A percentile compares a stretch with the other conserved stretches of the same genome.
Conservation (phyloP, 2,329 filamentous ascomycete genomes). For the Sarocladium kiliense region DNA sequence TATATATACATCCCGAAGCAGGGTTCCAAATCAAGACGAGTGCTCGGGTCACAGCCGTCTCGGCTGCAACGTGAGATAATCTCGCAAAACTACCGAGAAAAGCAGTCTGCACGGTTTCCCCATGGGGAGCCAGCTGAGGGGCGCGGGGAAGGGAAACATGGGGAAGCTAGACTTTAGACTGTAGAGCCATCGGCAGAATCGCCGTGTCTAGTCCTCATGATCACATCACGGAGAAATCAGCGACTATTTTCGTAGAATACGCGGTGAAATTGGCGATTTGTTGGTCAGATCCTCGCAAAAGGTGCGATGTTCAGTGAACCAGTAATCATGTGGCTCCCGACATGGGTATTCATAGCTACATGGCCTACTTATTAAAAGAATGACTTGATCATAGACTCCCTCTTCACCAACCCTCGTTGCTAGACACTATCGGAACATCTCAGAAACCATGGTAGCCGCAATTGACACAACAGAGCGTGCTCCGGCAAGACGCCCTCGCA, state of each 20-base stretch:
- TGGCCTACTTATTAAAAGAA: too few species aligned
- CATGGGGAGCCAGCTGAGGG: not conserved
- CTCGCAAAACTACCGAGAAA: not conserved
- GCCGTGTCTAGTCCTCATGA: not conserved
- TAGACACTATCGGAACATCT: not conserved
- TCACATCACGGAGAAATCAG: not conserved
- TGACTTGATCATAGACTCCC: too few species aligned
- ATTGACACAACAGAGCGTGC: slow-evolving; percentile 1
- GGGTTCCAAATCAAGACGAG: not conserved
- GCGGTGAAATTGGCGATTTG: not conserved
- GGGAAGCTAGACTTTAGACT: not conserved
- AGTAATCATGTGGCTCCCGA: too few species aligned
- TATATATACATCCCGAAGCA: not conserved
- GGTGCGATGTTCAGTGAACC: not conserved
- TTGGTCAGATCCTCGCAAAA: not conserved
- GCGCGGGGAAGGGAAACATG: not conserved
- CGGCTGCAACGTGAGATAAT: not conserved
- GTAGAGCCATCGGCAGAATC: not conserved
- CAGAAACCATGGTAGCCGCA: slow-evolving; percentile 6
- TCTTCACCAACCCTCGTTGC: too few species aligned
- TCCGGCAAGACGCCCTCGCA: slow-evolving; percentile 17
- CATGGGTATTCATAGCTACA: too few species aligned
- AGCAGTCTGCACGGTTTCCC: not conserved
- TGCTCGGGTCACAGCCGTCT: not conserved
- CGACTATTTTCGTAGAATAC: not conserved